Conservation (phyloP, 768 basidiomycete genomes). For the Candolleomyces efflorescens region DNA sequence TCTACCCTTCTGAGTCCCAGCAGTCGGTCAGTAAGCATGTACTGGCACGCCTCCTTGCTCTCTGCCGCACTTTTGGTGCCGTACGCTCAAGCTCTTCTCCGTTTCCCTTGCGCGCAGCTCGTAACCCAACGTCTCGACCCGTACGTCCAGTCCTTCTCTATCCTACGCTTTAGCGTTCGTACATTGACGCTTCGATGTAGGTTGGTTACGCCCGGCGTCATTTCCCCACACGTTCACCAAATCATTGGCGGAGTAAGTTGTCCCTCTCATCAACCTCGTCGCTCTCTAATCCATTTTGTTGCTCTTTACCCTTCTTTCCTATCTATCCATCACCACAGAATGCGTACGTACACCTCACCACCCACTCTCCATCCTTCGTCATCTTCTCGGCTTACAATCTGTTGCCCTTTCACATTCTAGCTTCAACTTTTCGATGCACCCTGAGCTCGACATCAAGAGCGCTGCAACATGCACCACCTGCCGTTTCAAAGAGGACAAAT, state of each 20-base stretch:
- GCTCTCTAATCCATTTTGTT: too few species aligned
- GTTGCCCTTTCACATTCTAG: neutral
- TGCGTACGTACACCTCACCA: neutral
- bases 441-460: neutral
- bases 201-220: slow-evolving; percentile 5
- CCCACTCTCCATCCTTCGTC: neutral
- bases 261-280: too few species aligned
- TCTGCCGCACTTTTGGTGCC: neutral
- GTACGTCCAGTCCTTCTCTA: neutral
- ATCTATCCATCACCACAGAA: neutral
- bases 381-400: neutral
- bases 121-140: slow-evolving; percentile 9
- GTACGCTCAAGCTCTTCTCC: neutral
- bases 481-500: slow-evolving; percentile 6
- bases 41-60: neutral
- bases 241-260: slow-evolving; percentile 11
- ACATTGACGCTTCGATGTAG: neutral
- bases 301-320: too few species aligned
- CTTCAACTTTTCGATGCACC: slow-evolving; percentile 4
- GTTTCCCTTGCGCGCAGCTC: slow-evolving; percentile 9
- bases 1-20: too few species aligned
- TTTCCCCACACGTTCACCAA: slow-evolving; percentile 9
- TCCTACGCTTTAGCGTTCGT: neutral
- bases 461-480: slow-evolving; percentile 5
- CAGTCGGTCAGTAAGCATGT: neutral